A percentile compares a stretch with the other conserved stretches of the same genome.
Conservation (phyloP, 495 filamentous ascomycete genomes). For the Neurospora sp. region DNA sequence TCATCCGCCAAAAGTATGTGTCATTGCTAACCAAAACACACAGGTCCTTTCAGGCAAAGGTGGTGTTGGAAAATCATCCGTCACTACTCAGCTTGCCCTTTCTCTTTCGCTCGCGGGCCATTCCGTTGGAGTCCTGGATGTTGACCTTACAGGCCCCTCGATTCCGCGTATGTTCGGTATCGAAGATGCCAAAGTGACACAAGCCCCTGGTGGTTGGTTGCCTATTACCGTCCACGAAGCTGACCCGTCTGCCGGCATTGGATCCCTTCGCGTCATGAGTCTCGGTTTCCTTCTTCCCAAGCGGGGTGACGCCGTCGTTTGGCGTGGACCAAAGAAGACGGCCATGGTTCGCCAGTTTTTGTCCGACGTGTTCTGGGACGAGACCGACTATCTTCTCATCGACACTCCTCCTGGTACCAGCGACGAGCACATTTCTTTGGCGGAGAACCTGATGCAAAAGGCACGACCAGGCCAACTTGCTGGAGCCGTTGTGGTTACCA, state of each 20-base stretch:
- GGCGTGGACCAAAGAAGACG: constrained; percentile 97
- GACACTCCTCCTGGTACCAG: constrained; percentile 95
- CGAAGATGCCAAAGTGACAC: constrained; percentile 79
- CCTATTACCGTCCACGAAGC: constrained; percentile 70
- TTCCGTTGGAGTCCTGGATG: constrained; percentile 88
- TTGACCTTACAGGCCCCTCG: constrained; percentile 91
- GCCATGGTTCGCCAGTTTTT: constrained; percentile 97
- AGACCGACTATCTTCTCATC: constrained; percentile 79
- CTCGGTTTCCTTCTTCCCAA: constrained; percentile 80
- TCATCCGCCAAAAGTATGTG: constrained; percentile 3
- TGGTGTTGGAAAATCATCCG: constrained; percentile 93
- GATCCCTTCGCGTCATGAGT: constrained; percentile 79
- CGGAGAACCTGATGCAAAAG: constrained; percentile 64
- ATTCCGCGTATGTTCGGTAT: constrained; percentile 90
- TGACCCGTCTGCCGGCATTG: constrained; percentile 36
- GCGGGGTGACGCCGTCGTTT: constrained; percentile 84
- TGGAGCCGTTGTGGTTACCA: constrained; percentile 91
- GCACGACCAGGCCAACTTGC: constrained; percentile 51
- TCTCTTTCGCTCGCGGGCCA: constrained; percentile 74
- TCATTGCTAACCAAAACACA: not conserved
- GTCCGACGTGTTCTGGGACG: constrained; percentile 82
- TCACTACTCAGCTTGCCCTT: constrained; percentile 89
- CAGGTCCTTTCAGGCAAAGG: constrained; percentile 94
- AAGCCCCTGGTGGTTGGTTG: constrained; percentile 80
- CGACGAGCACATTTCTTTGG: constrained; percentile 93